These are phyloP conservation scores for Emydomyces testavorans DNA, from an alignment of 2,329 filamentous ascomycete genomes.

Conservation along the genomic window DNA sequence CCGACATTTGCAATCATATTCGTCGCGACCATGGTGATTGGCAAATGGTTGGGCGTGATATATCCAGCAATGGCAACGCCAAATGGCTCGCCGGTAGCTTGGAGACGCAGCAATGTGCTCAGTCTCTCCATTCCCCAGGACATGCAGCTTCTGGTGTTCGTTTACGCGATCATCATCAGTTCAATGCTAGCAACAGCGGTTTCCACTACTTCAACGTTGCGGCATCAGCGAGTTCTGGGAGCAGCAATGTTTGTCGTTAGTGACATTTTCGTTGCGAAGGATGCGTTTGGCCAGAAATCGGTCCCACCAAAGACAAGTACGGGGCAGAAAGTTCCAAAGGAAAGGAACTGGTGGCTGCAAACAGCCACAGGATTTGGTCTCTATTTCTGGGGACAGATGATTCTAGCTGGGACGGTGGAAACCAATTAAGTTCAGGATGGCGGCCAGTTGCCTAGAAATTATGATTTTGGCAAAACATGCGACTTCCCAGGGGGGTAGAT, in stretches of 20 bases:
- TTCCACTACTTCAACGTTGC: constrained; percentile 16
- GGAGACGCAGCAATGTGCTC: constrained; percentile 18
- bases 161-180: constrained; percentile 23
- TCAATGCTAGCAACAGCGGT: constrained; percentile 22
- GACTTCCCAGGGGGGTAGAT: too few species aligned
- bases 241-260: constrained; percentile 25
- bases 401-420: constrained; percentile 19
- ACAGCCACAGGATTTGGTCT: constrained; percentile 19
- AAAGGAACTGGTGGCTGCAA: constrained; percentile 15
- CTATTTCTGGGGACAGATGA: constrained; percentile 25
- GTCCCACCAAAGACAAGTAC: background rate
- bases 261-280: constrained; percentile 25
- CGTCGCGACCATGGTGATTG: constrained; percentile 16
- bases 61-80: constrained; percentile 17
- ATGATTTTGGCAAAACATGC: too few species aligned
- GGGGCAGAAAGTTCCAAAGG: constrained; percentile 8
- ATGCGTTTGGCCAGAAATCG: constrained; percentile 21
- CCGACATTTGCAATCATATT: constrained; percentile 16
- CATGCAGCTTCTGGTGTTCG: constrained; percentile 21
- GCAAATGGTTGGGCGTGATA: constrained; percentile 22
- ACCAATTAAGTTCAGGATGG: background rate
- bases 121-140: constrained; percentile 19
- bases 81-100: background rate
- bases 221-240: constrained; percentile 20
- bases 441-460: too few species aligned